These are phyloP conservation scores for Russula compacta DNA, from an alignment of 768 basidiomycete species.

Conservation along the genomic window DNA sequence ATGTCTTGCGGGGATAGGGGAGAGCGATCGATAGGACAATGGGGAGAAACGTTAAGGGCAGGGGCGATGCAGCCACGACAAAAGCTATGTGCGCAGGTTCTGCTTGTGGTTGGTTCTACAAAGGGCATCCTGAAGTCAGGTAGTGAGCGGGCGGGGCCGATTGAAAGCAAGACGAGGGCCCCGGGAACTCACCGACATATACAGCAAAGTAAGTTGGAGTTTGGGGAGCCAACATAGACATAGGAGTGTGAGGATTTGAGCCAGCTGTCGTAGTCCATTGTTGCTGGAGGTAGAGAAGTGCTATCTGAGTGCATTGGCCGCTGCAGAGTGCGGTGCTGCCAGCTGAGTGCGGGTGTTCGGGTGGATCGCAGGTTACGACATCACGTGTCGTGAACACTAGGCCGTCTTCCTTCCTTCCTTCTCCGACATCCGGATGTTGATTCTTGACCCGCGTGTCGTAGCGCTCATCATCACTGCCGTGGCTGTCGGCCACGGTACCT, in stretches of 20 bases:
- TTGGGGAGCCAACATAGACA: slow-evolving; percentile 12
- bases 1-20: slow-evolving; percentile 52
- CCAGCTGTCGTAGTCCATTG: slow-evolving; percentile 13
- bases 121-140: slow-evolving; percentile 49
- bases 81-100: slow-evolving; percentile 77
- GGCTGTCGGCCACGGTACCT: slow-evolving; percentile 50
- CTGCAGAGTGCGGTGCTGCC: no score
- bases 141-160: not conserved
- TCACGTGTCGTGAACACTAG: no score
- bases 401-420: not conserved
- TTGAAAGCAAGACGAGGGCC: not conserved
- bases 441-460: slow-evolving; percentile 3
- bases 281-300: no score
- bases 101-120: slow-evolving; percentile 63
- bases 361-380: no score
- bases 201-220: slow-evolving; percentile 18
- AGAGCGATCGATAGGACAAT: slow-evolving; percentile 81
- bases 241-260: slow-evolving; percentile 7
- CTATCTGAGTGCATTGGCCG: no score
- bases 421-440: not conserved
- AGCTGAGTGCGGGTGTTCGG: no score
- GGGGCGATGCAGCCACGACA: slow-evolving; percentile 72
- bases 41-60: slow-evolving; percentile 55
- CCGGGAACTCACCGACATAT: slow-evolving; percentile 16
- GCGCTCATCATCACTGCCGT: slow-evolving; percentile 36